phyloP scores from a whole-genome alignment of 306 rosid species.

The Gynostemma pentaphyllum region DNA sequence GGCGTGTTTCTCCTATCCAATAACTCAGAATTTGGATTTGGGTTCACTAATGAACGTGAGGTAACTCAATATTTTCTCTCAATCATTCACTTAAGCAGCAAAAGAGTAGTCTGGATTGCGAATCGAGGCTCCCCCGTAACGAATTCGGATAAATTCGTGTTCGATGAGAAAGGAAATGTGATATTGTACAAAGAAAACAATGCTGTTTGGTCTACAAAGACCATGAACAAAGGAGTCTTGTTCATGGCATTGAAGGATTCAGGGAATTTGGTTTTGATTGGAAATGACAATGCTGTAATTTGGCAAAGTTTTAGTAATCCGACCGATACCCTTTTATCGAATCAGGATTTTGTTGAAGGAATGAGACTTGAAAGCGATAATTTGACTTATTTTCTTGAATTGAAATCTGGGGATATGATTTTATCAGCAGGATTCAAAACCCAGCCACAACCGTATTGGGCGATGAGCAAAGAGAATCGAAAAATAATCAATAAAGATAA shows the following conservation, averaged over 20 bases:
- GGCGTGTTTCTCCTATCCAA: slow-evolving; percentile 61
- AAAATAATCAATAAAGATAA: slow-evolving; percentile 35
- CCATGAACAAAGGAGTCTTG: slow-evolving; percentile 35
- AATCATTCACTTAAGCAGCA: slow-evolving; percentile 24
- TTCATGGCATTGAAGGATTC: slow-evolving; percentile 47
- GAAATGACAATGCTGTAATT: slow-evolving; percentile 22
- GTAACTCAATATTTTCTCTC: slow-evolving; percentile 37
- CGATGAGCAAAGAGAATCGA: slow-evolving; percentile 48
- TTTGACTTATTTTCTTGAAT: slow-evolving; percentile 54
- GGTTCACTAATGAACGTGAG: slow-evolving; percentile 32
- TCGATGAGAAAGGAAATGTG: slow-evolving; percentile 51
- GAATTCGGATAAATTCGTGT: slow-evolving; percentile 52
- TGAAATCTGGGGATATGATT: slow-evolving; percentile 48
- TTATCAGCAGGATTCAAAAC: slow-evolving; percentile 48
- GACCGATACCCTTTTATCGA: slow-evolving; percentile 60
- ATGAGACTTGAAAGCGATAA: slow-evolving; percentile 56
- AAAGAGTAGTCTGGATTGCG: slow-evolving; percentile 49
- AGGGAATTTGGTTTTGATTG: slow-evolving; percentile 61
- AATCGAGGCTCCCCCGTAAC: slow-evolving; percentile 49
- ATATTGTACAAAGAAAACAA: slow-evolving; percentile 26
- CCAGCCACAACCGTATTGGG: slow-evolving; percentile 86
- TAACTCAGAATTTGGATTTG: slow-evolving; percentile 33
- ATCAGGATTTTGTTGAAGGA: slow-evolving; percentile 52
- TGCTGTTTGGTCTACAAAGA: slow-evolving; percentile 52
- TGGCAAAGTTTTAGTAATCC: slow-evolving; percentile 91